Base-by-base conservation (phyloP, 148 eudicot species). In the Spergularia marina region DNA sequence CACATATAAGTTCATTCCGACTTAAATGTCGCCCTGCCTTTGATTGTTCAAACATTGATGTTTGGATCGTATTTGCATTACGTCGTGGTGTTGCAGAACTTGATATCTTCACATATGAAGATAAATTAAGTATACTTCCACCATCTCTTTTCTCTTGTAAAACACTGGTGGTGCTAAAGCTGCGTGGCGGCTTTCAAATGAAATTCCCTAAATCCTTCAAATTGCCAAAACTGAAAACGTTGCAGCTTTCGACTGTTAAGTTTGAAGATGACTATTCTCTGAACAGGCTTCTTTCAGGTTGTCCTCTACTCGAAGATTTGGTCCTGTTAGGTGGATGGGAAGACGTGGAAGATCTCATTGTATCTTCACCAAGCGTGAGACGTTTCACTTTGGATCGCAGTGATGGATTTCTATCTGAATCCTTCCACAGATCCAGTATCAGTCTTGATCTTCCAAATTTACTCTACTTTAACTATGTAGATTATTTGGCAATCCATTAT, bases 371-470 rank as follows among this genome's bases (percentile, higher is more conserved):
- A 15, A 17, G 15, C 10, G 14, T 71, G 36, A 71, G 10, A 39
- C 16, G 61, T 13, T 71, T 56, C 17, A 56, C 74, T 36, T 9
- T 71, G n/a, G 39, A 55, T 55, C 56, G 39, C 47, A 0, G 16
- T 4, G 75, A 41, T 2, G 36, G 30, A 13, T 71, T 56, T 36
- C 11, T 5, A 17, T 18, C 36, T n/a, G 7, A 2, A 14, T 5
- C 47, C 0, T 23, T 16, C 7, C 52, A 23, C 5, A 73, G 76
- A 47, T 7, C 36, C 23, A 44, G 4, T 59, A 55, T 73, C 16
- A 52, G 10, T 21, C 55, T 73, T 20, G 47, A 73, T 60, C 68
- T 73, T 73, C 76, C 76, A 9, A 73, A 60, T 49, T 23, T 73
- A 40, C 36, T 73, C 39, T 55, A 25, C 5, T 47, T 59, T 13